Percentiles rank a stretch among this genome's conserved stretches.
Conservation (phyloP, 1,284 basidiomycete species). For the Malassezia globosa region DNA sequence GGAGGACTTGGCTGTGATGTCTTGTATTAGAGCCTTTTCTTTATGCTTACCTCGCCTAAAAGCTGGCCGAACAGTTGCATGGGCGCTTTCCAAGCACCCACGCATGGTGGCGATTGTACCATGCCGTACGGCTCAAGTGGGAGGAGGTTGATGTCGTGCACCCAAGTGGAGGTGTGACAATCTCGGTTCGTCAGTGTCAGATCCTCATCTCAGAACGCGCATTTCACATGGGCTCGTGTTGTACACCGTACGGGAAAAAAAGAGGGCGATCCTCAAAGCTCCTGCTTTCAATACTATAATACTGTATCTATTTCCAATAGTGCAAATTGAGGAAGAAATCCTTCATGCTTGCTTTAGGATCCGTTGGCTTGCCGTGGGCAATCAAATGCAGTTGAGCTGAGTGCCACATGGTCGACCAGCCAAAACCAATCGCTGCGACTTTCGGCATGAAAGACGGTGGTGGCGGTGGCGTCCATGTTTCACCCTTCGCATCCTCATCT, state of each 20-base stretch:
- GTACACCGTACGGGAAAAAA: too few species aligned
- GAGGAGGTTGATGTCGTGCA: too few species aligned
- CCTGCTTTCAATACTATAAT: too few species aligned
- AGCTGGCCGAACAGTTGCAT: background rate
- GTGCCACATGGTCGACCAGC: conserved; percentile 16
- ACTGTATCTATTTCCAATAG: too few species aligned
- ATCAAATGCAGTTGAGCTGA: conserved; percentile 11
- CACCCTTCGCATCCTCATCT: conserved; percentile 8
- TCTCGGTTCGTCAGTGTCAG: too few species aligned
- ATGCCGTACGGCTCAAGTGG: too few species aligned
- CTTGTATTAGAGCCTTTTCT: too few species aligned
- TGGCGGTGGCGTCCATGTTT: background rate
- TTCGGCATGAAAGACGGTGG: conserved; percentile 4
- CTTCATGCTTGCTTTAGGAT: conserved; percentile 12
- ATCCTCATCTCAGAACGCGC: too few species aligned
- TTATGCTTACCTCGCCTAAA: background rate
- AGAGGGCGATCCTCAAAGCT: too few species aligned
- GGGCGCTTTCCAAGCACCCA: background rate
- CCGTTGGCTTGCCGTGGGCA: conserved; percentile 14
- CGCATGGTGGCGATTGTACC: too few species aligned
- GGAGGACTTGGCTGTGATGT: conserved; percentile 2
- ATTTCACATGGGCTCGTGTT: too few species aligned
- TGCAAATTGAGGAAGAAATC: conserved; percentile 2
- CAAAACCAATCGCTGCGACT: conserved; percentile 1
- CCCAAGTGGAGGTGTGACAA: too few species aligned